These are phyloP conservation scores for Lolium rigidum DNA, from an alignment of 176 grass and related monocot species.

Conservation along the genomic window DNA sequence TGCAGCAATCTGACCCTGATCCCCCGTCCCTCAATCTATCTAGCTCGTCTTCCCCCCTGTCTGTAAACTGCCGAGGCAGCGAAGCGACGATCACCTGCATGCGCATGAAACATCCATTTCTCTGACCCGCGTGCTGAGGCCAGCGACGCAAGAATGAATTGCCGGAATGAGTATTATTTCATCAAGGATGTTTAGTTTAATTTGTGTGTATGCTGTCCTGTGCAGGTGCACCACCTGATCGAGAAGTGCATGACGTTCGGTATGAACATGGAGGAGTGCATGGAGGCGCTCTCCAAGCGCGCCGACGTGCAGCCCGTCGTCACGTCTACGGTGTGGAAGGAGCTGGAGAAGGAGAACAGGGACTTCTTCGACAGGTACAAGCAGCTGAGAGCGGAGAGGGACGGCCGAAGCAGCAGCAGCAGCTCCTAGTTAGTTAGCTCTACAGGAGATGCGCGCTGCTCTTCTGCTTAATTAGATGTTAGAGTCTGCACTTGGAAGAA, in stretches of 20 bases:
- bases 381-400: slow-evolving; percentile 31
- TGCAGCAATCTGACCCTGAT: background rate
- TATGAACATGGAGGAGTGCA: slow-evolving; percentile 96
- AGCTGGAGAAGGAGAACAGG: slow-evolving; percentile 87
- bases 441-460: no score
- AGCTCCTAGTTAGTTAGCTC: background rate
- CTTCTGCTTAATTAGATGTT: no score
- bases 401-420: background rate
- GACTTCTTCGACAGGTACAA: slow-evolving; percentile 78
- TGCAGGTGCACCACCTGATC: slow-evolving; percentile 86
- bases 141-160: background rate
- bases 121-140: background rate
- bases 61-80: background rate
- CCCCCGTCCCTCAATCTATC: background rate
- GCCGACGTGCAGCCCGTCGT: slow-evolving; percentile 68
- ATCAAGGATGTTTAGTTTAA: background rate
- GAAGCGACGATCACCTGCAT: background rate
- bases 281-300: slow-evolving; percentile 69
- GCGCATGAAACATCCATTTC: background rate
- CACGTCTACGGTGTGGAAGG: slow-evolving; percentile 96
- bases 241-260: slow-evolving; percentile 80
- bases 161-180: background rate
- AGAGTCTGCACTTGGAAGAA: background rate
- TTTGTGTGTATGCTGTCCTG: background rate
- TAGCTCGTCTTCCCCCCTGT: background rate